Percentiles rank a stretch among this genome's conserved stretches.
phyloP scores from a whole-genome alignment of 2,329 filamentous ascomycete species.

The Microdochium trichocladiopsis region DNA sequence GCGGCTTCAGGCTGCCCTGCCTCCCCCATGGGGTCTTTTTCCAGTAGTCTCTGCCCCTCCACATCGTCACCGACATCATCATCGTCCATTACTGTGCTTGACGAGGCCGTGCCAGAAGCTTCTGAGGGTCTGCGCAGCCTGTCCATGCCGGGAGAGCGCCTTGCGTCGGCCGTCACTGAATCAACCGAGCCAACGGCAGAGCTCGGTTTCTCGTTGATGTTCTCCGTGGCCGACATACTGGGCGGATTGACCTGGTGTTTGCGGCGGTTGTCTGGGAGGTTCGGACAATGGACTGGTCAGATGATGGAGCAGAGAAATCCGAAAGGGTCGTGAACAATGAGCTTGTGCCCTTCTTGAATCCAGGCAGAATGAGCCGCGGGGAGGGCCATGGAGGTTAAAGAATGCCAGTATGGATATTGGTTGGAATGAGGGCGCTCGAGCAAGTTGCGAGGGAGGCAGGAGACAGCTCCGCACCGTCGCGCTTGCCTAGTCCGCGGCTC shows the following conservation, averaged over 20 bases:
- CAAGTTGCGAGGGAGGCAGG: too few relatives aligned
- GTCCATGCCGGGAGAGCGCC: background rate
- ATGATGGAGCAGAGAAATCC: too few relatives aligned
- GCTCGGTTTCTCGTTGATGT: background rate
- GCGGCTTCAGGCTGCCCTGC: conserved; percentile 25
- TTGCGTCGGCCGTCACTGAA: background rate
- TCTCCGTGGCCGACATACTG: background rate
- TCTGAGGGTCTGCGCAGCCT: background rate
- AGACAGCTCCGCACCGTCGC: too few relatives aligned
- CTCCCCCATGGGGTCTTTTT: conserved; percentile 12
- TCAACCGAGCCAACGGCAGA: background rate
- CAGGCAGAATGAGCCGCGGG: too few relatives aligned
- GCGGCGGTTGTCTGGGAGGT: background rate
- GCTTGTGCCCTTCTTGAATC: too few relatives aligned
- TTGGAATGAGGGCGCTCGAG: too few relatives aligned
- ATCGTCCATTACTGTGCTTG: conserved; percentile 25
- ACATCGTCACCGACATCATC: conserved; percentile 25
- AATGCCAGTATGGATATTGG: too few relatives aligned
- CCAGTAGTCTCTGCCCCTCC: conserved; percentile 31
- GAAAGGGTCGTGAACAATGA: too few relatives aligned
- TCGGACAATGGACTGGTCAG: too few relatives aligned
- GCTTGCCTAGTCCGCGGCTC: too few relatives aligned
- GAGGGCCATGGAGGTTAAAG: too few relatives aligned
- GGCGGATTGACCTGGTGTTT: background rate
- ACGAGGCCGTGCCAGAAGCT: conserved; percentile 16